These are phyloP conservation scores for Nemania sp. DNA, from an alignment of 2,329 filamentous ascomycete species.

Conservation along the genomic window DNA sequence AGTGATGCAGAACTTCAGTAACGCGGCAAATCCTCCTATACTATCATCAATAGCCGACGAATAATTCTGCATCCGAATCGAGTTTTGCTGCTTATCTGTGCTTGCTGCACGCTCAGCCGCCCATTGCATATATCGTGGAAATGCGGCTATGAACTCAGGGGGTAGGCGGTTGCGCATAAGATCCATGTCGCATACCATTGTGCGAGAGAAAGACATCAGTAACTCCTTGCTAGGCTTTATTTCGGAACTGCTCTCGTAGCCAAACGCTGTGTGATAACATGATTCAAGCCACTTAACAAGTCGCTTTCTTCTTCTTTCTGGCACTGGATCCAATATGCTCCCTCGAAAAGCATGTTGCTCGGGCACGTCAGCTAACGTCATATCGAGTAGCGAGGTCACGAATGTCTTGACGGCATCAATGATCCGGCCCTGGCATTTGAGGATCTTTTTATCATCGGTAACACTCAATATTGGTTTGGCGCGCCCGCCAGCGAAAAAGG, in stretches of 20 bases:
- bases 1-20: slow-evolving; percentile 17
- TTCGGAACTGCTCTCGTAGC: not conserved
- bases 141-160: not conserved
- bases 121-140: slow-evolving; percentile 18
- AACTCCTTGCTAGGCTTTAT: not conserved
- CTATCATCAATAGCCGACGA: not conserved
- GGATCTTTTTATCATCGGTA: slow-evolving; percentile 24
- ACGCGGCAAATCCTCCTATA: not conserved
- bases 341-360: not conserved
- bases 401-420: slow-evolving; percentile 20
- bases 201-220: slow-evolving; percentile 25
- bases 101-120: not conserved
- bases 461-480: slow-evolving; percentile 22
- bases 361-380: not conserved
- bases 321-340: not conserved
- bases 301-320: slow-evolving; percentile 4
- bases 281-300: not conserved
- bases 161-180: slow-evolving; percentile 10
- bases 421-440: slow-evolving; percentile 16
- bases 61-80: not conserved
- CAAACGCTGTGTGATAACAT: slow-evolving; percentile 16
- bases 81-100: not conserved
- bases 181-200: slow-evolving; percentile 25
- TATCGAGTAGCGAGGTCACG: slow-evolving; percentile 8
- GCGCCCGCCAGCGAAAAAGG: slow-evolving; percentile 21